Conservation (phyloP, 768 basidiomycete species). For the Tricholoma matsutake region DNA sequence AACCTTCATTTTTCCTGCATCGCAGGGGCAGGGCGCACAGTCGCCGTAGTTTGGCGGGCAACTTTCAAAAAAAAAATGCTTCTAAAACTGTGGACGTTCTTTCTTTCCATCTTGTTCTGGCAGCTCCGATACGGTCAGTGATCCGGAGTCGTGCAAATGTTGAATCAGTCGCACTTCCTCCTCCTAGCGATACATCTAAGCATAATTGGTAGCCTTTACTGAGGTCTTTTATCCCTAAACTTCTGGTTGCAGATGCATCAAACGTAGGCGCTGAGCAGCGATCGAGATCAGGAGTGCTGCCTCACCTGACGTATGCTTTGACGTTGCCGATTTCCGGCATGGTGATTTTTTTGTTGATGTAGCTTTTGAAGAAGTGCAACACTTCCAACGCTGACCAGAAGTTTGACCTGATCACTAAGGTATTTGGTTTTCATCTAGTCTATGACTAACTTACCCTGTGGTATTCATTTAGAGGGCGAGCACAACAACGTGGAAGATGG, state of each 20-base stretch:
- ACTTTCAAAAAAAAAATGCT: neutral
- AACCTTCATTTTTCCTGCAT: neutral
- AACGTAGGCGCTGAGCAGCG: no score
- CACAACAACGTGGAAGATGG: conserved; percentile 27
- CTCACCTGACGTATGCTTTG: conserved; percentile 25
- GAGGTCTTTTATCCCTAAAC: neutral
- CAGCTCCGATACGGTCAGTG: neutral
- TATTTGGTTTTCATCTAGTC: neutral
- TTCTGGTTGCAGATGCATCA: no score
- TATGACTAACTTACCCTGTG: neutral
- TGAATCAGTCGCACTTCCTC: conserved; percentile 19
- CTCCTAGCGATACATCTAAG: conserved; percentile 6
- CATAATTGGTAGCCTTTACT: neutral
- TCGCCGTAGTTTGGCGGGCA: neutral
- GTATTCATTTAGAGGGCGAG: conserved; percentile 15
- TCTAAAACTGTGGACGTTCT: neutral
- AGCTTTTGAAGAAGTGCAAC: conserved; percentile 24
- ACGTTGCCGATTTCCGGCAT: conserved; percentile 29
- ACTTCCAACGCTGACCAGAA: conserved; percentile 25
- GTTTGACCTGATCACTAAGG: conserved; percentile 31
- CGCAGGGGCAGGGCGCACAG: no score
- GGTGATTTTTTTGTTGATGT: conserved; percentile 30
- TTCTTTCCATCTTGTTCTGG: conserved; percentile 2
- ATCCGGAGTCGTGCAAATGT: conserved; percentile 4
- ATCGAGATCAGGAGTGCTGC: conserved; percentile 25